Base-by-base conservation (phyloP, 2,329 filamentous ascomycete species). In the Venturia effusa region DNA sequence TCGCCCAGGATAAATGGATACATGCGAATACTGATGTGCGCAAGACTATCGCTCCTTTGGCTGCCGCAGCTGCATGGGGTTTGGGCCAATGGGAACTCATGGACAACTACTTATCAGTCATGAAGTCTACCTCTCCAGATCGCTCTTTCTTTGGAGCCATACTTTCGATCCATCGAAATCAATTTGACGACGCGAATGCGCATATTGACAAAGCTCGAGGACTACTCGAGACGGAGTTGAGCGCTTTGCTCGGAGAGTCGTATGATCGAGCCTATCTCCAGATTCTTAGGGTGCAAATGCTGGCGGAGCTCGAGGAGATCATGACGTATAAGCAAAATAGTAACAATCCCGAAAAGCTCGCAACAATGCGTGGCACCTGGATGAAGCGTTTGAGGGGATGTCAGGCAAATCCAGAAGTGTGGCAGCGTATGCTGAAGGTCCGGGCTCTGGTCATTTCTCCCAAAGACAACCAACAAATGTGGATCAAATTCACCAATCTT, bases 401-500 rank as follows among this genome's bases (percentile, higher is more conserved):
- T 69, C 93, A 99, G 74, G 88, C 94, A 64, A 97, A 97, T 70
- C 92, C 97, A 24, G 94, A 99, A 71, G 91, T 97, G 3, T 99
- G 94, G 94, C 92, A 97, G 73, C 86, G 94, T 66, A 97, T 97
- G 91, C 85, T 99, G 64, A 94, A 96, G 72, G 87, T 99, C 39
- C 87, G 94, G 66, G 90, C 92, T 24, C 81, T 99, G 61, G 94
- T 99, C 65, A 93, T 97, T 66, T 88, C 88, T 0, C 93, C 95
- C 0, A 85, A 85, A 40, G 92, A 99, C 74, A 97, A 97, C 71
- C 91, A 96, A 81, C 90, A 96, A 71, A 99, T 99, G 92, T 97
- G 92, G 87, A 97, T 99, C 80, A 99, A 99, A 74, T 99, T 97
- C 74, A 90, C 94, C 70, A 99, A 97, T 70, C 84, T 99, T 6